These are phyloP conservation scores for Tetraselmis chui DNA, from an alignment of 139 green algal genomes.

Conservation along the genomic window DNA sequence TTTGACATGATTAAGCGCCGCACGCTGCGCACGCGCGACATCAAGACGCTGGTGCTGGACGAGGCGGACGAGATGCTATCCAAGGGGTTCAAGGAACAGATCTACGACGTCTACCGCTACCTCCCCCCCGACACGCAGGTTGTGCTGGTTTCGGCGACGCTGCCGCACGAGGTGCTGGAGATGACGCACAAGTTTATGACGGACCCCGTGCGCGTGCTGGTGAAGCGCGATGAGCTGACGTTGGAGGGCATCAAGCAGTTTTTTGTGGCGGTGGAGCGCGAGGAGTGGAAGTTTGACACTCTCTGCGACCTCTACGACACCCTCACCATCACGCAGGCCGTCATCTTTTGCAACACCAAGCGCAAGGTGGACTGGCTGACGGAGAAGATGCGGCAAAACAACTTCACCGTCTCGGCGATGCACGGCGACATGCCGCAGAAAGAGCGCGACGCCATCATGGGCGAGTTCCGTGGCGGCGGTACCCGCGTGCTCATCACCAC, in stretches of 20 bases:
- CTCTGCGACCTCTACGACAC: constrained; percentile 99
- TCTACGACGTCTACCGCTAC: constrained; percentile 96
- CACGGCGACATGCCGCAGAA: constrained; percentile 99
- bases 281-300: constrained; percentile 99
- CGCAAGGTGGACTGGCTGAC: constrained; percentile 97
- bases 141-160: constrained; percentile 89
- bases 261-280: constrained; percentile 96
- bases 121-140: constrained; percentile 47
- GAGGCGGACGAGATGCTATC: constrained; percentile 98
- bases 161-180: constrained; percentile 92
- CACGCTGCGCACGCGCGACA: constrained; percentile 56
- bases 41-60: constrained; percentile 72
- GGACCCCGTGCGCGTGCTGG: constrained; percentile 93
- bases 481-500: constrained; percentile 96
- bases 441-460: constrained; percentile 97
- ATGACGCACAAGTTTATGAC: constrained; percentile 99
- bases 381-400: constrained; percentile 92
- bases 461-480: constrained; percentile 79
- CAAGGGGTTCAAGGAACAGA: constrained; percentile 99
- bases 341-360: constrained; percentile 99
- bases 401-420: constrained; percentile 97
- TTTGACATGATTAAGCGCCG: constrained; percentile 98
- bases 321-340: constrained; percentile 97
- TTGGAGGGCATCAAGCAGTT: constrained; percentile 99
- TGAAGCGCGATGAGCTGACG: constrained; percentile 99